Evolutionary conservation across 1,284 basidiomycete species (phyloP), one percentile per base, ranked within the genome.

Genomic region (Chalciporus sp.): DNA sequence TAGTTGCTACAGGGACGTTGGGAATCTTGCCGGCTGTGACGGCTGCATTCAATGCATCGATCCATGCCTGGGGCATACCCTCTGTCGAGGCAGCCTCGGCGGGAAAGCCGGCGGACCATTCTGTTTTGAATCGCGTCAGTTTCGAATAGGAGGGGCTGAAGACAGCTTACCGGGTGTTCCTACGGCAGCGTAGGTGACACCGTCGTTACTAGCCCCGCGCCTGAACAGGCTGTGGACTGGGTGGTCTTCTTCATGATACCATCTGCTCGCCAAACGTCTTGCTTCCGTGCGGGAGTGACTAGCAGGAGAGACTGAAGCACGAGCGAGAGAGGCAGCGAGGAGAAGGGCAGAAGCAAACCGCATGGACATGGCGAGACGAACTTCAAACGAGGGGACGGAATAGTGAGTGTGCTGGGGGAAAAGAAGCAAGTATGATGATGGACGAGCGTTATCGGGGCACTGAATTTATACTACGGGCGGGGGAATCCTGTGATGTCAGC

Each of bases 11-110:
- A 11, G 88, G 84, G 51, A 92, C 76, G 62, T 83, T 65, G 9
- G 92, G 92, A 51, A 94, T 91, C 61, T 82, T 82, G 44, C 88
- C 88, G 5, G 83, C 81, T n/a, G 75, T 62, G 37, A 86, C 76
- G 35, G 88, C 90, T 7, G 74, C 75, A 54, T 81, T 75, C 61
- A 91, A 76, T 8, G 89, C 88, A 66, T 83, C 76, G 31, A 81
- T 68, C 92, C 92, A 94, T 42, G 70, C 73, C 52, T 75, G 64
- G 10, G 90, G 87, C 56, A 87, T 75, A 14, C 68, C 57, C 20
- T 66, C 64, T 2, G 75, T 62, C 63, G 82, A 76, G 17, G 80
- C 78, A n/a, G 71, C 64, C 29, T 58, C 60, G 8, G 51, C 29
- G 17, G 85, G 85, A 66, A 78, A 90, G 3, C 74, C 75, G 9